Percentiles rank a stretch among this genome's conserved stretches.
phyloP scores from a whole-genome alignment of 2,329 filamentous ascomycete genomes.

The Diaporthe citriasiana region DNA sequence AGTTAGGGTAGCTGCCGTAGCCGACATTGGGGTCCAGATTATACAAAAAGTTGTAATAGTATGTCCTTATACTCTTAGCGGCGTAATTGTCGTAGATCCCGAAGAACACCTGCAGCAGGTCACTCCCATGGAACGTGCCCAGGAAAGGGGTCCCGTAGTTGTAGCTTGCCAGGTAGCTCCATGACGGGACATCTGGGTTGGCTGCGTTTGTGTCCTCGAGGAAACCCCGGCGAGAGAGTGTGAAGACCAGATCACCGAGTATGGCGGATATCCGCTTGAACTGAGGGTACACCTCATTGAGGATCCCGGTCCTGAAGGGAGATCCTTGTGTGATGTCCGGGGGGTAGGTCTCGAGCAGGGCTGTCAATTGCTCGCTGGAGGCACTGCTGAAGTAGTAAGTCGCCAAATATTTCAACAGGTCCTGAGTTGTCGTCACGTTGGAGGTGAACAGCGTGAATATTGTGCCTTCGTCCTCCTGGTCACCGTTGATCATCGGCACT shows the following conservation, averaged over 20 bases:
- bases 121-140: conserved; percentile 82
- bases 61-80: conserved; percentile 71
- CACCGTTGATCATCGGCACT: conserved; percentile 71
- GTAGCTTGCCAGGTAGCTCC: conserved; percentile 84
- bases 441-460: conserved; percentile 78
- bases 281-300: conserved; percentile 82
- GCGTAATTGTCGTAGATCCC: conserved; percentile 75
- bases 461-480: conserved; percentile 86
- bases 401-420: conserved; percentile 74
- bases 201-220: conserved; percentile 62
- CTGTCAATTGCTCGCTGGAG: conserved; percentile 62
- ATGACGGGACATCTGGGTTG: conserved; percentile 72
- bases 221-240: conserved; percentile 76
- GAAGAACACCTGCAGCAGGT: conserved; percentile 78
- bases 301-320: conserved; percentile 76
- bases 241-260: conserved; percentile 82
- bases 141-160: conserved; percentile 78
- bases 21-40: conserved; percentile 77
- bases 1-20: conserved; percentile 54
- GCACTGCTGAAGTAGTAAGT: conserved; percentile 72
- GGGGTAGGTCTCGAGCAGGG: conserved; percentile 74
- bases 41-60: conserved; percentile 81
- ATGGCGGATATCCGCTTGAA: conserved; percentile 84
- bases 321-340: conserved; percentile 70
- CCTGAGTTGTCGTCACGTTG: conserved; percentile 74